These are phyloP conservation scores for Leptographium lundbergii DNA, from an alignment of 2,329 filamentous ascomycete species.

Conservation along the genomic window DNA sequence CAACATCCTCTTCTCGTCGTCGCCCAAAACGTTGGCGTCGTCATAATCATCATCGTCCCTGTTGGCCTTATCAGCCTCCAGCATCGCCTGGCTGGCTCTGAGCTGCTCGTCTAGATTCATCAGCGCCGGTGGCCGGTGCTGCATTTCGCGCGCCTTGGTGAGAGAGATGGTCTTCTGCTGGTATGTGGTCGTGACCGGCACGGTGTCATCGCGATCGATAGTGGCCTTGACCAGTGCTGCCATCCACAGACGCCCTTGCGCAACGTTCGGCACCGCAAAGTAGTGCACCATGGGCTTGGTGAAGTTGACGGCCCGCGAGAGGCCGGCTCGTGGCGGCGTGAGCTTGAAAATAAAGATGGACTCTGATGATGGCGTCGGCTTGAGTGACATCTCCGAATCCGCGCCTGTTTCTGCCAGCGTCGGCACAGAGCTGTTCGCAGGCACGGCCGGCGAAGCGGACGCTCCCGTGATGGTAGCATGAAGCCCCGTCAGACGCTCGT, in stretches of 20 bases:
- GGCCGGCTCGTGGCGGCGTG: constrained; percentile 73
- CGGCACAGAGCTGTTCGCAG: constrained; percentile 31
- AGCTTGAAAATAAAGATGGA: constrained; percentile 97
- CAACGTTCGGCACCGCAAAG: constrained; percentile 85
- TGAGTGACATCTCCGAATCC: constrained; percentile 18
- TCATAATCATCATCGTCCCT: constrained; percentile 14
- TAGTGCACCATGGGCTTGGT: constrained; percentile 97
- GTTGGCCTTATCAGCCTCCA: background rate
- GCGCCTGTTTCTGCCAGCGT: constrained; percentile 36
- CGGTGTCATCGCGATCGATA: constrained; percentile 77
- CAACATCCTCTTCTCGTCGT: constrained; percentile 13
- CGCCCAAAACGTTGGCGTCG: constrained; percentile 6
- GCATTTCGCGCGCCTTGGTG: constrained; percentile 74
- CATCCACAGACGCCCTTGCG: constrained; percentile 92
- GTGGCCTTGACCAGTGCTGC: constrained; percentile 97
- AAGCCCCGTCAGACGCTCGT: constrained; percentile 77
- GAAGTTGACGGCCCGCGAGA: constrained; percentile 87
- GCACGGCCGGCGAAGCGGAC: constrained; percentile 51
- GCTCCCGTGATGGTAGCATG: constrained; percentile 87
- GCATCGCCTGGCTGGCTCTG: constrained; percentile 12
- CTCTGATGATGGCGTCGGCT: constrained; percentile 26
- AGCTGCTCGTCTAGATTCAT: constrained; percentile 53
- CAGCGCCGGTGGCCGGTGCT: constrained; percentile 77
- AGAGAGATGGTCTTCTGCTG: constrained; percentile 95
- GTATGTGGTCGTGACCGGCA: constrained; percentile 79